Evolutionary conservation across 1,284 basidiomycete species (phyloP).

Genomic region (Cutaneotrichosporon sp.): DNA sequence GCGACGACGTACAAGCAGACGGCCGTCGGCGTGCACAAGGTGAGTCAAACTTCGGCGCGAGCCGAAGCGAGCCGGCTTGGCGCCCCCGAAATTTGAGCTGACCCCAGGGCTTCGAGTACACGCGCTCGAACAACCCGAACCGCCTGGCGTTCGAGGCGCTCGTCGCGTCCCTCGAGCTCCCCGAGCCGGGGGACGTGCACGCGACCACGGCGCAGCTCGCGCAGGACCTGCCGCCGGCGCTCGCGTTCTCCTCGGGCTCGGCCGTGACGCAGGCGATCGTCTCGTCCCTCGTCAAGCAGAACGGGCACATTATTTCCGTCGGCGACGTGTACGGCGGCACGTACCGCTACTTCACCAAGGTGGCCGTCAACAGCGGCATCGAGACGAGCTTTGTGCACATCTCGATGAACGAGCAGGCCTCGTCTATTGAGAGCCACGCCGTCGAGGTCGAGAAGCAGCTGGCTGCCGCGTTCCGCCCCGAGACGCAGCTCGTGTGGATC

Average conservation of each 20-base stretch:
- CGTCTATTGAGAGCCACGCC: conserved; percentile 16
- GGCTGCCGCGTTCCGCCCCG: conserved; percentile 13
- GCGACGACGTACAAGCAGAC: conserved; percentile 90
- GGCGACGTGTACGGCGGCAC: conserved; percentile 95
- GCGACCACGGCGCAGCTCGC: conserved; percentile 13
- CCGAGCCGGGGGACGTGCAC: conserved; percentile 19
- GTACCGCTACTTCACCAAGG: conserved; percentile 76
- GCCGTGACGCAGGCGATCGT: conserved; percentile 79
- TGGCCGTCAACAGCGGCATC: conserved; percentile 68
- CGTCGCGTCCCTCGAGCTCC: conserved; percentile 69
- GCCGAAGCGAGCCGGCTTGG: too few species aligned
- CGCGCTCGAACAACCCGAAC: conserved; percentile 87
- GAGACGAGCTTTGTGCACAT: conserved; percentile 84
- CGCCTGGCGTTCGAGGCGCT: conserved; percentile 70
- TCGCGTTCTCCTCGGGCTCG: conserved; percentile 84
- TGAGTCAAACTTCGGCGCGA: too few species aligned
- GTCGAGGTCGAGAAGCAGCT: conserved; percentile 13
- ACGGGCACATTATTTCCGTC: conserved; percentile 80
- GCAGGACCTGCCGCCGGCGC: conserved; percentile 40
- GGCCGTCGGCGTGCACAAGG: conserved; percentile 79
- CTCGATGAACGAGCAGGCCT: conserved; percentile 12
- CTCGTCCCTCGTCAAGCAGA: conserved; percentile 44
- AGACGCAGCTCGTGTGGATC: conserved; percentile 81
- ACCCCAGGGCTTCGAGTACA: conserved; percentile 79
- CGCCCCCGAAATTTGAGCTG: background rate